These are phyloP conservation scores for Colletotrichum truncatum DNA, from an alignment of 2,329 filamentous ascomycete genomes.

Conservation along the genomic window DNA sequence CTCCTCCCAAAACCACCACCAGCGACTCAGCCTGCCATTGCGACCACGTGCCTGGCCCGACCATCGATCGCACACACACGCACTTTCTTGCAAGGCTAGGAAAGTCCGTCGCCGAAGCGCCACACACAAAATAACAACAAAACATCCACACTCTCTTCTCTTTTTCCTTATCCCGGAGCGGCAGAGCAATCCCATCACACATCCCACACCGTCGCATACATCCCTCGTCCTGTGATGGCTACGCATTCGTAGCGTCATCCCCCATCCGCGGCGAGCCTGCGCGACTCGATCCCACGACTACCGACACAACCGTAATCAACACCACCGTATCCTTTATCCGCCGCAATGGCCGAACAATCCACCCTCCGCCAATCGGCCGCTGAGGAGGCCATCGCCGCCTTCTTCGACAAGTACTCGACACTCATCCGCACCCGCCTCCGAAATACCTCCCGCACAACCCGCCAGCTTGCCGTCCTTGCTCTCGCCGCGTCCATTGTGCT, in stretches of 20 bases:
- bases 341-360: constrained; percentile 69
- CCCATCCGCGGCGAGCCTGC: constrained; percentile 23
- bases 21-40: constrained; percentile 20
- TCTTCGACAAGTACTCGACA: constrained; percentile 68
- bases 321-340: constrained; percentile 68
- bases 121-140: neutral
- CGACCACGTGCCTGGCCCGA: constrained; percentile 26
- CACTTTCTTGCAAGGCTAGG: constrained; percentile 4
- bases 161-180: neutral
- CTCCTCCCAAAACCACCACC: constrained; percentile 8
- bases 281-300: constrained; percentile 14
- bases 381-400: constrained; percentile 72
- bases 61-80: neutral
- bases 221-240: constrained; percentile 23
- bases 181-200: neutral
- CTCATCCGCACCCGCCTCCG: constrained; percentile 64
- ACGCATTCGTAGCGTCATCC: constrained; percentile 16
- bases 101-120: neutral
- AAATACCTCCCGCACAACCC: constrained; percentile 74
- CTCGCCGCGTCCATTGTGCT: constrained; percentile 83
- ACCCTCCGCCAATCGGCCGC: constrained; percentile 75
- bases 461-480: constrained; percentile 78
- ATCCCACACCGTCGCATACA: neutral
- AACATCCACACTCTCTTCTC: neutral
- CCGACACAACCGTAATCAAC: neutral